Conservation (phyloP, 2,329 filamentous ascomycete genomes). For the Taxawa tesnikishii region DNA sequence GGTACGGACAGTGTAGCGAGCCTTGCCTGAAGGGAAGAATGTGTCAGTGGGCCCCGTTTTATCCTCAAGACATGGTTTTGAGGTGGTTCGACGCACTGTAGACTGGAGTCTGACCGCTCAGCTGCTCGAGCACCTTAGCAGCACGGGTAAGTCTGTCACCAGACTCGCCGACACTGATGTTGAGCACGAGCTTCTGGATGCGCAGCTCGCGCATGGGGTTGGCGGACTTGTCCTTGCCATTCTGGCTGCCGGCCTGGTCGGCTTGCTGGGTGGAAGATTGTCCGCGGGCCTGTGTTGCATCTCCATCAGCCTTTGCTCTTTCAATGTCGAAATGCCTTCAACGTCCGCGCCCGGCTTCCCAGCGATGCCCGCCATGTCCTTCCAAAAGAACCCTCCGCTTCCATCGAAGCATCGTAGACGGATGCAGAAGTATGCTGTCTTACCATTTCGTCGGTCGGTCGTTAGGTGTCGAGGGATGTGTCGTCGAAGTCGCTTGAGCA, state of each 20-base stretch:
- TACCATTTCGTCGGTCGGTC: not conserved
- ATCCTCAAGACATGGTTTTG: not conserved
- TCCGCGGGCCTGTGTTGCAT: conserved; percentile 12
- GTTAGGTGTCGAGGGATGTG: not conserved
- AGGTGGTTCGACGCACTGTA: conserved; percentile 59
- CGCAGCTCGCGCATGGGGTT: conserved; percentile 99
- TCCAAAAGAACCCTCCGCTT: no score
- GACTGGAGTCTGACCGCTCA: conserved; percentile 98
- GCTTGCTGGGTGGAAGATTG: conserved; percentile 48
- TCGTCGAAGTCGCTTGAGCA: not conserved
- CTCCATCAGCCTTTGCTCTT: conserved; percentile 1
- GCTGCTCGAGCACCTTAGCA: conserved; percentile 99
- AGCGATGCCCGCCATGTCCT: no score
- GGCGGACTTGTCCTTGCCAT: conserved; percentile 57
- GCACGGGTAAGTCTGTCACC: conserved; percentile 99
- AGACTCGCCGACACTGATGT: conserved; percentile 99
- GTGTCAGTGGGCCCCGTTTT: conserved; percentile 7
- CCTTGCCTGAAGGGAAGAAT: conserved; percentile 64
- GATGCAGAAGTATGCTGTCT: not conserved
- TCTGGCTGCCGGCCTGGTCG: conserved; percentile 3
- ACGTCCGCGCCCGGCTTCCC: no score
- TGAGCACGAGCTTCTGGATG: conserved; percentile 98
- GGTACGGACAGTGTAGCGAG: conserved; percentile 99
- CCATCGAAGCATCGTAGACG: no score
- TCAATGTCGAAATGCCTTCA: not conserved